Conservation (phyloP, 257 asterid genomes). For the Solanum clarkiae region DNA sequence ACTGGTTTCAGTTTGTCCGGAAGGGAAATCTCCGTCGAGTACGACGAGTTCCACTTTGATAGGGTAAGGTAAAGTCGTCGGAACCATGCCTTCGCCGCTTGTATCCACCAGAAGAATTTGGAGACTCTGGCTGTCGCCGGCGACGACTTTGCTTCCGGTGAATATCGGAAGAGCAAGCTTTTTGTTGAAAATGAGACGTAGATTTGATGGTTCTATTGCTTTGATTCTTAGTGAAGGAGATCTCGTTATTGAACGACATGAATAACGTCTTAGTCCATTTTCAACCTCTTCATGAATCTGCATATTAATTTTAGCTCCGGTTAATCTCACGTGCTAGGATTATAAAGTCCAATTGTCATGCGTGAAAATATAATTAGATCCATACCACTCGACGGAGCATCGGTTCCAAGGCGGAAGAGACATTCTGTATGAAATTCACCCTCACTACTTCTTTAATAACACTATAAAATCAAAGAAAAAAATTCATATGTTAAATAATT, state of each 20-base stretch:
- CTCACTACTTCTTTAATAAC: slow-evolving; percentile 47
- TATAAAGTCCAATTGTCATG: neutral
- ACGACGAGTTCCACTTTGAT: slow-evolving; percentile 46
- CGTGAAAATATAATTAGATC: neutral
- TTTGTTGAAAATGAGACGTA: slow-evolving; percentile 23
- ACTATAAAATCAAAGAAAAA: slow-evolving; percentile 9
- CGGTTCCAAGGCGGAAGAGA: slow-evolving; percentile 56
- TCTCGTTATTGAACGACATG: slow-evolving; percentile 10
- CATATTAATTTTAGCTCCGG: neutral
- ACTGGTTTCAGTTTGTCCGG: neutral
- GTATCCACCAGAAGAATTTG: slow-evolving; percentile 31
- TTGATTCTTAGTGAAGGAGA: slow-evolving; percentile 30
- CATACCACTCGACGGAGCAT: slow-evolving; percentile 65
- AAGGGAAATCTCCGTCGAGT: slow-evolving; percentile 52
- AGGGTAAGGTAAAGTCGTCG: slow-evolving; percentile 11
- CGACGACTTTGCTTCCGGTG: slow-evolving; percentile 43
- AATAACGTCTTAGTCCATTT: slow-evolving; percentile 20
- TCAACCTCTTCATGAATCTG: slow-evolving; percentile 73
- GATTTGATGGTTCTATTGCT: slow-evolving; percentile 8
- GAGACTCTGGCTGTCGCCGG: slow-evolving; percentile 25
- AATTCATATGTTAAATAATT: neutral
- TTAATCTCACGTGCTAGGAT: too few relatives aligned
- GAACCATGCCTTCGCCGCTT: neutral
- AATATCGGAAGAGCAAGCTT: slow-evolving; percentile 34
- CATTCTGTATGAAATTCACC: slow-evolving; percentile 40